Base-by-base conservation (phyloP, 106 monocot genomes). In the Platanthera guangdongensis region DNA sequence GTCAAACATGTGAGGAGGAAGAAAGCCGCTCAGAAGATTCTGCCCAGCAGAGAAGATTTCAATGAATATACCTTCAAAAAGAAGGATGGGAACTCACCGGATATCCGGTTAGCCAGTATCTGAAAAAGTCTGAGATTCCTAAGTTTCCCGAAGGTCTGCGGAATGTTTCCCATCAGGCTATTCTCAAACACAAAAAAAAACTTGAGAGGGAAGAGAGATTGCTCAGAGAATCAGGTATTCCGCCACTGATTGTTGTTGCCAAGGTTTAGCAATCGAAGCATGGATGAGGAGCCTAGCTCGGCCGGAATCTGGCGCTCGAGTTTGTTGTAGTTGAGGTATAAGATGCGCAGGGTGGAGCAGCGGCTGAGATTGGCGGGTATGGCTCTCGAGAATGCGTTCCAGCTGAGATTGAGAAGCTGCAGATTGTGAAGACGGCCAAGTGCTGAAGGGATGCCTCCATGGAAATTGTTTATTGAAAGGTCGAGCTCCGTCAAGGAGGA, bases 351-450 rank as follows among this genome's bases (percentile, higher is more conserved):
- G 3, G 71, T 30, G 22, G 45, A 11, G 8, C 45, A 51, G 1
- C 14, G 16, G 49, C 71, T 52, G 22, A 84, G 60, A 16, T 76
- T 63, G 13, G 45, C 6, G 0, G 83, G 80, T 6, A 80, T 84
- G 7, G 10, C 7, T 13, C 86, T 83, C 0, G 49, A 16, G 8
- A 89, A 80, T 21, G 51, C 32, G 82, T 89, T 86, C 16, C 11
- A 3, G 32, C 80, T 75, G 3, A 87, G 79, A 76, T 76, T 64
- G 4, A 88, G 62, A 21, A 30, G 1, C 3, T 9, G 72, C 0
- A 87, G 75, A 0, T 65, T 50, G n/a, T 15, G 70, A 6, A 81
- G 73, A 32, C 6, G 18, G 53, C 76, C 81, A 12, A 84, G 16
- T 11, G 74, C 77, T 0, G 47, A 32, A 3, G 84, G 84, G n/a